phyloP scores from a whole-genome alignment of 2,329 filamentous ascomycete genomes.

The Dichotomopilus funicola region DNA sequence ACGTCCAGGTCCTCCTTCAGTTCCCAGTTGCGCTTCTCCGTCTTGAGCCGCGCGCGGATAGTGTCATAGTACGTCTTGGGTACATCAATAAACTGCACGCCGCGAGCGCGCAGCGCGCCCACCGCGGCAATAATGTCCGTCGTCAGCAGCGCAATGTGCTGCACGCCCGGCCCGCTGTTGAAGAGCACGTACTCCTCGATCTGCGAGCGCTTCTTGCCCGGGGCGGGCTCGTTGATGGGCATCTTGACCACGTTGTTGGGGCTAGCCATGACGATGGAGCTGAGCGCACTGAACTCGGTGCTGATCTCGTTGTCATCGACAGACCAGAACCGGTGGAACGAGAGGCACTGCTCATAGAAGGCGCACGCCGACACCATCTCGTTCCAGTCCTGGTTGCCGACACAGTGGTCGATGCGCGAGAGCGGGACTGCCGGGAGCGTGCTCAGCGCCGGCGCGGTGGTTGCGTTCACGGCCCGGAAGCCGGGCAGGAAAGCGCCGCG shows the following conservation, averaged over 20 bases:
- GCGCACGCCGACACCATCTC: constrained; percentile 65
- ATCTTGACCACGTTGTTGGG: constrained; percentile 87
- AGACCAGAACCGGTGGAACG: constrained; percentile 96
- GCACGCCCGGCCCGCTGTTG: constrained; percentile 82
- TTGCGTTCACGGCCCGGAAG: constrained; percentile 52
- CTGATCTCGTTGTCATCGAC: constrained; percentile 90
- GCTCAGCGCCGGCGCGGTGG: constrained; percentile 29
- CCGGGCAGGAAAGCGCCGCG: constrained; percentile 75
- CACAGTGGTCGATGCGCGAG: constrained; percentile 85
- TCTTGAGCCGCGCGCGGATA: constrained; percentile 67
- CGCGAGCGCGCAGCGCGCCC: constrained; percentile 70
- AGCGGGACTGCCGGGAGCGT: constrained; percentile 59
- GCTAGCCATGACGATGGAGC: constrained; percentile 83
- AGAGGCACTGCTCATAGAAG: constrained; percentile 81
- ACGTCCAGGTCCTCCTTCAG: constrained; percentile 75
- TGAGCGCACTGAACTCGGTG: constrained; percentile 85
- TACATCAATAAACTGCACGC: constrained; percentile 88
- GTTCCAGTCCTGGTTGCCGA: constrained; percentile 94
- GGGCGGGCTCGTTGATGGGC: constrained; percentile 95
- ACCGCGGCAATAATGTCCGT: constrained; percentile 73
- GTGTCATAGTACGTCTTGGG: constrained; percentile 79
- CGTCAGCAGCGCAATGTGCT: constrained; percentile 87
- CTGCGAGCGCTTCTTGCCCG: constrained; percentile 84
- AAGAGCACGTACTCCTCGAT: constrained; percentile 92
- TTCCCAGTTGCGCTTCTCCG: constrained; percentile 51